Evolutionary conservation across 371 early-diverging fungal species (phyloP).

Genomic region (Mucor saturninus): DNA sequence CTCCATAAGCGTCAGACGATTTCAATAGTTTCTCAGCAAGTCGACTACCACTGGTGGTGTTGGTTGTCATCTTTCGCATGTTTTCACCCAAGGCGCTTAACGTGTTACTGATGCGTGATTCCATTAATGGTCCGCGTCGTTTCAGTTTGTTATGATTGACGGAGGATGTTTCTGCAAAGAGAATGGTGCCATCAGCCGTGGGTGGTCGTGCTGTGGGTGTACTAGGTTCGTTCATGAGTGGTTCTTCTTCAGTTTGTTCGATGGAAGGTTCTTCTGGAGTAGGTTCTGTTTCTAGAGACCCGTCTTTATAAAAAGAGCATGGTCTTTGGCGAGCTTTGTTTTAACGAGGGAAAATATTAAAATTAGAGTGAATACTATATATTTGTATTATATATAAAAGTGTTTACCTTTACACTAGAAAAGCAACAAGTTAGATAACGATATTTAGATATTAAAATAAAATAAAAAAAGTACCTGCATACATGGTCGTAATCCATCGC

Average conservation of each 20-base stretch:
- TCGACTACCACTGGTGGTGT: background rate
- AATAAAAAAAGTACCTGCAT: slow-evolving; percentile 48
- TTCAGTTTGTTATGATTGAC: slow-evolving; percentile 26
- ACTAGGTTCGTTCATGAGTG: background rate
- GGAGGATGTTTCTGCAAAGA: slow-evolving; percentile 21
- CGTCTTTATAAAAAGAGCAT: slow-evolving; percentile 37
- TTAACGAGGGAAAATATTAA: too few species aligned
- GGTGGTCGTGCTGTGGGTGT: background rate
- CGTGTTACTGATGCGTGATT: slow-evolving; percentile 27
- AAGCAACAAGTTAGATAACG: background rate
- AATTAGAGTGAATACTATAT: background rate
- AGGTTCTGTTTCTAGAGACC: slow-evolving; percentile 21
- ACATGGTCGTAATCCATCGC: slow-evolving; percentile 57
- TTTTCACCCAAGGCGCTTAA: slow-evolving; percentile 18
- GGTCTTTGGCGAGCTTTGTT: slow-evolving; percentile 28
- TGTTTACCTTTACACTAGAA: slow-evolving; percentile 22
- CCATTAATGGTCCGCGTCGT: slow-evolving; percentile 27
- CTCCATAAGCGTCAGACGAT: slow-evolving; percentile 22
- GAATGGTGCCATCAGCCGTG: slow-evolving; percentile 6
- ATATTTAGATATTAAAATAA: background rate
- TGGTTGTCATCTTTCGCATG: slow-evolving; percentile 13
- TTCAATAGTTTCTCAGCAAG: slow-evolving; percentile 19
- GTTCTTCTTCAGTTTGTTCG: background rate
- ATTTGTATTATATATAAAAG: background rate
- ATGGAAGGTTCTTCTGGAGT: background rate